Conservation (phyloP, 116 monocot genomes). For the Thalassia testudinum region DNA sequence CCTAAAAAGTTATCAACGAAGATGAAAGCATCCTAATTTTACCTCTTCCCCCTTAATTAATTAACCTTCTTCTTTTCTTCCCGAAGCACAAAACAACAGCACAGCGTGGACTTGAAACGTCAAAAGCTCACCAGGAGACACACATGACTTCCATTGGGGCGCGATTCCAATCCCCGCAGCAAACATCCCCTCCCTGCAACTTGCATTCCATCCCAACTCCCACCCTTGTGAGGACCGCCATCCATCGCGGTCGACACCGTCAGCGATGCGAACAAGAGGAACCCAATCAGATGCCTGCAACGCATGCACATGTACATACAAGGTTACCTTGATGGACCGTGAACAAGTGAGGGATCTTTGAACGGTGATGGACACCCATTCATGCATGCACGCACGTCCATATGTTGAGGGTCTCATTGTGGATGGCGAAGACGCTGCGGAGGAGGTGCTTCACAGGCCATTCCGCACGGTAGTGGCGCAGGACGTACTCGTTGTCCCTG, state of each 20-base stretch:
- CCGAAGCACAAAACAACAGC: no score
- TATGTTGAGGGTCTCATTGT: conserved; percentile 13
- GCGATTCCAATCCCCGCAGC: background rate
- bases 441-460: conserved; percentile 85
- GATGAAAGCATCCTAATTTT: no score
- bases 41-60: no score
- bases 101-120: no score
- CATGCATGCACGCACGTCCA: conserved; percentile 8
- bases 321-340: no score
- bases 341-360: no score
- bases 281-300: conserved; percentile 9
- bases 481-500: conserved; percentile 83
- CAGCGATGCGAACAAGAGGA: conserved; percentile 4
- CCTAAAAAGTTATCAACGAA: no score
- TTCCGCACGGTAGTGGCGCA: conserved; percentile 56
- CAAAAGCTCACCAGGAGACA: no score
- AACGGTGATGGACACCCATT: no score
- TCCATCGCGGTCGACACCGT: background rate
- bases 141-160: no score
- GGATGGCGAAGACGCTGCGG: conserved; percentile 78
- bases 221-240: conserved; percentile 1
- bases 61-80: no score
- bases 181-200: background rate
- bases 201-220: background rate
- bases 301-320: background rate